Base-by-base conservation (phyloP, 164 flowering plant species). In the Magnolia officinalis region DNA sequence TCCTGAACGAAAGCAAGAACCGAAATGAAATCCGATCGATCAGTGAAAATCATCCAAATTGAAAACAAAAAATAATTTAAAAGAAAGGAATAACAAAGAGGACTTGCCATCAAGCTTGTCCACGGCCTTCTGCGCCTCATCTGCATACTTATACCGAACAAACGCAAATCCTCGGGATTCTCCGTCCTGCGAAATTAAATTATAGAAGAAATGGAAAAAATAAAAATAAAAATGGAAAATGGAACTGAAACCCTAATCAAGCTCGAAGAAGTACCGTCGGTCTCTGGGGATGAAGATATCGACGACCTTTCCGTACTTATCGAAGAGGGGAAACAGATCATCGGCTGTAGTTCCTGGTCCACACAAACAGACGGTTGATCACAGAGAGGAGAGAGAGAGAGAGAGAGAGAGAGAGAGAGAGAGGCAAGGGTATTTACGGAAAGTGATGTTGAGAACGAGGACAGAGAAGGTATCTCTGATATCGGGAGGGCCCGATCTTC, bases 401-500 rank as follows among this genome's bases (percentile, higher is more conserved):
- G 67, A 20, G 23, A 11, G 61, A 64, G 67, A 20, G 19, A 58
- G 73, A 5, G 37, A 18, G 73, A 73, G 20, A 10, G 19, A 59
- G 68, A 58, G 71, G 71, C 58, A 73, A 50, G 49, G 45, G 45
- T 8, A 7, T 67, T 81, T 86, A 96, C 99, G 92, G 90, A 96
- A 96, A 75, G 97, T 89, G 80, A 96, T 94, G 90, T 96, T 96
- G 86, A 96, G 99, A 65, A 96, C 94, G 82, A 96, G 97, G 21
- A 96, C 95, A 37, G 99, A 96, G 86, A 83, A 96, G 65, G 99
- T 96, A 81, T 96, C 98, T 51, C 74, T 81, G 90, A 94, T 96
- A 76, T 96, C 98, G 4, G 98, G 98, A 59, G 99, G 98, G 18
- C 99, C 99, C 1, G 98, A 77, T 87, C 95, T 88, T 2, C 99